Evolutionary conservation across 306 rosid species (phyloP), one percentile per base, ranked within the genome.

Genomic region (Myrica gale): DNA sequence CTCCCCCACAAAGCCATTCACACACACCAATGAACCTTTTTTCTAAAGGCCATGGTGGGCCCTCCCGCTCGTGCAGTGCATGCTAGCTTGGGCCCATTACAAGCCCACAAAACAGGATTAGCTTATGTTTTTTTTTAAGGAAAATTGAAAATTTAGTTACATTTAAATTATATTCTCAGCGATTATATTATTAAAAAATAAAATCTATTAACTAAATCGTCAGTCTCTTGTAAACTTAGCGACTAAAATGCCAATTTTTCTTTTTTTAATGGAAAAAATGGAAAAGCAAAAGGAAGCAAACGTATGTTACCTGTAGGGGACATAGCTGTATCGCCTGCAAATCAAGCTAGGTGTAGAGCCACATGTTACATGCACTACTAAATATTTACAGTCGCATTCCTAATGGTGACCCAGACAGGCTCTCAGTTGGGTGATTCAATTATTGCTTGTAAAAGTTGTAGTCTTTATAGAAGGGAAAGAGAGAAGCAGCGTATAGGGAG

Each of bases 61-160:
- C 93, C 78, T 54, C 76, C 95, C 89, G 87, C 96, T 89, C 96
- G 97, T 94, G 96, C 79, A 84, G 15, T 86, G 88, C 89, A 80
- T 88, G 86, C 89, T 74, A 83, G 76, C 78, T 57, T 57, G 76
- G 94, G 90, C 81, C 88, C 88, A 79, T 87, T 74, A 32, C 70
- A 76, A 78, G 80, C 75, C 88, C 82, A 65, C 55, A 7, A 41
- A 65, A 3, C 12, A 8, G 26, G 11, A 26, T 21, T 21, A 15
- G 19, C 12, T 55, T 17, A 7, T 7, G 0, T 6, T 17, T 5
- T 39, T 23, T 5, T n/a, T n/a, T n/a, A n/a, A n/a, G n/a, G n/a
- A n/a, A n/a, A n/a, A n/a, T n/a, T n/a, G n/a, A n/a, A n/a, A n/a
- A n/a, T n/a, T n/a, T n/a, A n/a, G n/a, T n/a, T n/a, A n/a, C n/a